A percentile compares a stretch with the other conserved stretches of the same genome.
phyloP scores from a whole-genome alignment of 257 asterid species.

The Voacanga thouarsii region DNA sequence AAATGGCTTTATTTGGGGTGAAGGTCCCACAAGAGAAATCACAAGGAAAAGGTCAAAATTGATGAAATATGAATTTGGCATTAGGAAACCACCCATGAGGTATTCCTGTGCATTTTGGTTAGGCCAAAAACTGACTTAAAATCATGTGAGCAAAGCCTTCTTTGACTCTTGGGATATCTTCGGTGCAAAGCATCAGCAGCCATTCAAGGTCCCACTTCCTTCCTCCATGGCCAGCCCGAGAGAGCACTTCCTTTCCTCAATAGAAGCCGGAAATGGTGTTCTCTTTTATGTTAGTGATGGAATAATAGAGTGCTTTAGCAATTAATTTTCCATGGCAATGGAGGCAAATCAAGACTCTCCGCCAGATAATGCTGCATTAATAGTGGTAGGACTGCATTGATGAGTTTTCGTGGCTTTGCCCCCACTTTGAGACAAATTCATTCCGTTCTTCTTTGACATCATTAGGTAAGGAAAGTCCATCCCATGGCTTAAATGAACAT shows the following conservation, averaged over 20 bases:
- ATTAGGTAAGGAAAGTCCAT: too few relatives aligned
- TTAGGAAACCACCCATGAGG: background rate
- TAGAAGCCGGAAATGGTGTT: background rate
- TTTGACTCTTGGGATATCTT: slow-evolving; percentile 17
- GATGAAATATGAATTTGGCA: background rate
- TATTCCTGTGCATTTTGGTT: too few relatives aligned
- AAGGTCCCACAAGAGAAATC: slow-evolving; percentile 2
- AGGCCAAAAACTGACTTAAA: too few relatives aligned
- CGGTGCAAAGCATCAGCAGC: slow-evolving; percentile 9
- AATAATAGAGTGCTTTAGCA: too few relatives aligned
- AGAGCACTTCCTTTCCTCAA: background rate
- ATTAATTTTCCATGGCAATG: too few relatives aligned
- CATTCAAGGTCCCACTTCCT: background rate
- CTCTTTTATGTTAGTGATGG: background rate
- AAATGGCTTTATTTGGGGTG: background rate
- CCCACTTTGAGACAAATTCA: background rate
- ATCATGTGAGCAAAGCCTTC: slow-evolving; percentile 16
- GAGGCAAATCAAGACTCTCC: background rate
- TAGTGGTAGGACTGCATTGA: slow-evolving; percentile 8
- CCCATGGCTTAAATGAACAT: too few relatives aligned
- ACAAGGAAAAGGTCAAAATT: slow-evolving; percentile 2
- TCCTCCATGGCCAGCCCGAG: background rate
- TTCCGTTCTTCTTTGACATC: background rate
- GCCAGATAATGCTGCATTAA: slow-evolving; percentile 1
- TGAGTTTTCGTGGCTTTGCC: background rate